Base-by-base conservation (phyloP, 257 asterid species). In the Primulina huaijiensis region DNA sequence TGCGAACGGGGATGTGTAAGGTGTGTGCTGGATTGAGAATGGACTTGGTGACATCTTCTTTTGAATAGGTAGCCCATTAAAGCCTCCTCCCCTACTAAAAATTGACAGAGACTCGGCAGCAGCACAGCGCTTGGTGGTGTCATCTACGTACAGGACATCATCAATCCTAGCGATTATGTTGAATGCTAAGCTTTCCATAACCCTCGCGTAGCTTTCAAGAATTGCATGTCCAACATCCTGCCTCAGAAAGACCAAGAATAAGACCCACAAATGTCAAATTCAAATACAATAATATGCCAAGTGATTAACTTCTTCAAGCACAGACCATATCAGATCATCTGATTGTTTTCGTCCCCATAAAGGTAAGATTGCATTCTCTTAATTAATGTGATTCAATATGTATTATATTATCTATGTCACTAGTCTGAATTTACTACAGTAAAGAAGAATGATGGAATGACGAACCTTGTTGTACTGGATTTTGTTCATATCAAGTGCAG, bases 211-310 rank as follows among this genome's bases (percentile, higher is more conserved):
- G 88, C 99, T 89, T 78, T 94, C 99, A 6, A 94, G 95, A 77
- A 94, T 94, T 3, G 99, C 82, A 69, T 91, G 96, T 34, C 99
- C 99, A 16, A 94, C 98, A 84, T 94, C 98, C 99, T 94, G 86
- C 70, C 72, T 57, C 30, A 77, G 83, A 77, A 68, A 71, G 16
- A 5, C 19, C 64, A 57, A 7, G 3, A 56, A n/a, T 21, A 34
- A 8, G 56, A 50, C 6, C 11, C 6, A 46, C 7, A 57, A 58
- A 2, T 20, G 35, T 63, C 35, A 63, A 14, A 50, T 50, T 50
- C 56, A 50, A 50, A 50, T 50, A 5, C 16, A 50, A 50, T 50
- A 16, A 16, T 50, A 50, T 5, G 56, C 56, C 16, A 50, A 16
- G 56, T 14, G n/a, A 46, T 46, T 46, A n/a, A 3, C 19, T 46